Evolutionary conservation across 2,329 filamentous ascomycete genomes (phyloP).

Genomic region (Fusarium bactridioides): DNA sequence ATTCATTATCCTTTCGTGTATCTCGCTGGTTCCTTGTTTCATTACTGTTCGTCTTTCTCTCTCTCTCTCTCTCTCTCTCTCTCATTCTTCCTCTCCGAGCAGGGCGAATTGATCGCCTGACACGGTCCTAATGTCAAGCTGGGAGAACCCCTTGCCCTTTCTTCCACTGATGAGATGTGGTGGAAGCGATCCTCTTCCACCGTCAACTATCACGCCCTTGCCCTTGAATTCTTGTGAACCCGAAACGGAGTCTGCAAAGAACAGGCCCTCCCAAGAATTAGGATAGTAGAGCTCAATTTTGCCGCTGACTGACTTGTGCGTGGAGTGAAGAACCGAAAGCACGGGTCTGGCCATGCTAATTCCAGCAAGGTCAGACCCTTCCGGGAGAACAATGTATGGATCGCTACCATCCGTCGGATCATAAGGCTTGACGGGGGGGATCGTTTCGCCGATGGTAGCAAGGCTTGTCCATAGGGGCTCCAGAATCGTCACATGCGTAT

Average conservation of each 20-base stretch:
- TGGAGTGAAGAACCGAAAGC: slow-evolving; percentile 49
- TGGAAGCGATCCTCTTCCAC: slow-evolving; percentile 44
- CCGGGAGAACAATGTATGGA: slow-evolving; percentile 29
- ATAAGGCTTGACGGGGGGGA: slow-evolving; percentile 21
- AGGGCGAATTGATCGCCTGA: slow-evolving; percentile 42
- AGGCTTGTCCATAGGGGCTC: slow-evolving; percentile 54
- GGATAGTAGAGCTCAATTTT: slow-evolving; percentile 55
- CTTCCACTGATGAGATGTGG: slow-evolving; percentile 46
- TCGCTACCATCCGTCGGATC: slow-evolving; percentile 30
- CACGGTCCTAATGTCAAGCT: slow-evolving; percentile 43
- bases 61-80: background rate
- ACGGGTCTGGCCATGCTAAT: slow-evolving; percentile 15
- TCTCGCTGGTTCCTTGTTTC: background rate
- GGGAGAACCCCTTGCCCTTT: slow-evolving; percentile 53
- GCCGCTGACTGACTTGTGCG: slow-evolving; percentile 57
- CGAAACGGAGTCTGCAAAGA: slow-evolving; percentile 51
- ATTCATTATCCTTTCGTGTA: background rate
- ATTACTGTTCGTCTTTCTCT: background rate
- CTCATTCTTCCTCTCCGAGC: slow-evolving; percentile 33
- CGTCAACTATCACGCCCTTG: slow-evolving; percentile 51
- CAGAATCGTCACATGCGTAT: slow-evolving; percentile 48
- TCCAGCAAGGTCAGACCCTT: background rate
- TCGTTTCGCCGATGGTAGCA: slow-evolving; percentile 1
- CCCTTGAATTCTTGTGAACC: slow-evolving; percentile 53
- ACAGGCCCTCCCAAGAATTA: slow-evolving; percentile 57